Evolutionary conservation across 495 filamentous ascomycete species (phyloP).

Genomic region (Trichocladium uniseriatum): DNA sequence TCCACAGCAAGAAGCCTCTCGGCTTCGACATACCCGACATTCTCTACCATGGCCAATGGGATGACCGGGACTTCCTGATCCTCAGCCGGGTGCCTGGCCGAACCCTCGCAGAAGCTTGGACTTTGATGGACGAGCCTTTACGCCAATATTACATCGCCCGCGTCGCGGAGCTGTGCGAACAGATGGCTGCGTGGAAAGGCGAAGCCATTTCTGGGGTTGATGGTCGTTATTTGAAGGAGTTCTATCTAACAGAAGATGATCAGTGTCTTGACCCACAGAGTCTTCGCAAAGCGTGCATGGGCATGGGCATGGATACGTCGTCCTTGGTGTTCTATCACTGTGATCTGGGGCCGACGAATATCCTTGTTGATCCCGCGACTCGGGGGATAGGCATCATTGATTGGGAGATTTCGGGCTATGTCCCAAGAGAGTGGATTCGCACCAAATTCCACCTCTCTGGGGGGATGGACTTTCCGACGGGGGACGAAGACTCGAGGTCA

Average conservation of each 20-base stretch:
- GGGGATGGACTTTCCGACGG: slow-evolving; percentile 7
- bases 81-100: slow-evolving; percentile 1
- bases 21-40: slow-evolving; percentile 4
- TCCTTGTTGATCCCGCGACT: slow-evolving; percentile 6
- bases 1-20: neutral
- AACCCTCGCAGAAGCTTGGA: slow-evolving; percentile 5
- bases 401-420: slow-evolving; percentile 12
- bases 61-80: slow-evolving; percentile 11
- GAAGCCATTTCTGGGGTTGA: slow-evolving; percentile 2
- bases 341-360: slow-evolving; percentile 10
- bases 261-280: neutral
- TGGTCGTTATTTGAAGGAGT: slow-evolving; percentile 3
- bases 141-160: slow-evolving; percentile 2
- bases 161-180: slow-evolving; percentile 1
- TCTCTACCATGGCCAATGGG: slow-evolving; percentile 8
- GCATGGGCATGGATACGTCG: slow-evolving; percentile 10
- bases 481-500: neutral
- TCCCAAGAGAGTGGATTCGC: slow-evolving; percentile 12
- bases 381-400: slow-evolving; percentile 7
- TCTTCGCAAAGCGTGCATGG: neutral
- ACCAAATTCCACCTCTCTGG: slow-evolving; percentile 10
- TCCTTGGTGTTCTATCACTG: slow-evolving; percentile 9
- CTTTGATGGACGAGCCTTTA: slow-evolving; percentile 2
- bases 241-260: neutral
- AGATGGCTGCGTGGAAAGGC: slow-evolving; percentile 4